phyloP scores from a whole-genome alignment of 176 grass and related monocot genomes.

The Phoenix roebelenii region DNA sequence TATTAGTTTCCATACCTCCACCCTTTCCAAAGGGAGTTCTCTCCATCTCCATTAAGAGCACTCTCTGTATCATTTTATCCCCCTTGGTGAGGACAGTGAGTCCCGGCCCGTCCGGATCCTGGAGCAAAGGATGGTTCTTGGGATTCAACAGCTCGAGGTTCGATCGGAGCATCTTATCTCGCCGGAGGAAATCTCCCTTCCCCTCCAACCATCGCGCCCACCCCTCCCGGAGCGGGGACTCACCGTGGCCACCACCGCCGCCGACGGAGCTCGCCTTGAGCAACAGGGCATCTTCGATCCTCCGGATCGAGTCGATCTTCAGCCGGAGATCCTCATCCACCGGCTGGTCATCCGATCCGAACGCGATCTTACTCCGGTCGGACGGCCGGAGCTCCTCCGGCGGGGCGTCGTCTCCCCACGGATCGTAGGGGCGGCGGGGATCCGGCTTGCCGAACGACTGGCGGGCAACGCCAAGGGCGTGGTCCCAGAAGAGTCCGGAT shows the following conservation, averaged over 20 bases:
- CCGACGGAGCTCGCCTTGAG: slow-evolving; percentile 29
- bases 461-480: slow-evolving; percentile 65
- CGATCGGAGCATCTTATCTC: slow-evolving; percentile 80
- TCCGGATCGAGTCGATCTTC: slow-evolving; percentile 57
- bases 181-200: slow-evolving; percentile 75
- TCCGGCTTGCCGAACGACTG: slow-evolving; percentile 54
- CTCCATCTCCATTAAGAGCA: slow-evolving; percentile 48
- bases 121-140: slow-evolving; percentile 85
- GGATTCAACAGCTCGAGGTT: slow-evolving; percentile 79
- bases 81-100: slow-evolving; percentile 57
- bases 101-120: slow-evolving; percentile 75
- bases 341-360: slow-evolving; percentile 83
- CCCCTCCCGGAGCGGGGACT: slow-evolving; percentile 50
- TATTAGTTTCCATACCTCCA: not conserved
- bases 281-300: slow-evolving; percentile 72
- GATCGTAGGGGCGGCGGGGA: not conserved
- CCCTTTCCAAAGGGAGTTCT: slow-evolving; percentile 15
- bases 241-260: slow-evolving; percentile 3
- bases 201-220: slow-evolving; percentile 86
- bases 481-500: slow-evolving; percentile 63
- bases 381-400: not conserved
- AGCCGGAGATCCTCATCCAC: slow-evolving; percentile 71
- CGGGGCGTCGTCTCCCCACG: not conserved
- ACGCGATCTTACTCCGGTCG: slow-evolving; percentile 26
- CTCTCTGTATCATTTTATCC: slow-evolving; percentile 57